These are phyloP conservation scores for Atkinsonella texensis DNA, from an alignment of 2,329 filamentous ascomycete genomes.

Conservation along the genomic window DNA sequence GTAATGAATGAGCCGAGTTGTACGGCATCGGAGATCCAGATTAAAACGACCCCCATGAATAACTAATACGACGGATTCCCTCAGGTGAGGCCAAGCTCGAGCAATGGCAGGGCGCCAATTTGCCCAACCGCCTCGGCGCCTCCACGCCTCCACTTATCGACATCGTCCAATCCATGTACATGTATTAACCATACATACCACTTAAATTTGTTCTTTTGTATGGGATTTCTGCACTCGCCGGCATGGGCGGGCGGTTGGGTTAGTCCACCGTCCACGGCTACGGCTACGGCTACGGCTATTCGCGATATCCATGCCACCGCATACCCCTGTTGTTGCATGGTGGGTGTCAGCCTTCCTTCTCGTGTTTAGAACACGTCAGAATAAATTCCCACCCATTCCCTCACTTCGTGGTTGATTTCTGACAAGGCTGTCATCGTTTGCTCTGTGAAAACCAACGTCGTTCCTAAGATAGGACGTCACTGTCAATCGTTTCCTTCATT, in stretches of 20 bases:
- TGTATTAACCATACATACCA: too few relatives aligned
- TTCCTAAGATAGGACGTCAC: background rate
- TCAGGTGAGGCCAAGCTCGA: background rate
- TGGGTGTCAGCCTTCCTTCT: constrained; percentile 1
- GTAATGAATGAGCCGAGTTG: background rate
- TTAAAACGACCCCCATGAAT: background rate
- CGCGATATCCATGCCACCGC: background rate
- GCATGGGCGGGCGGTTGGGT: background rate
- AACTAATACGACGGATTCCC: constrained; percentile 7
- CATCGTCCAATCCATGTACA: background rate
- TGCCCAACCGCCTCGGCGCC: background rate
- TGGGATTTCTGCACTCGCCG: background rate
- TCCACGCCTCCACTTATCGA: constrained; percentile 3
- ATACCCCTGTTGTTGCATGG: background rate
- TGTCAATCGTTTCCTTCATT: background rate
- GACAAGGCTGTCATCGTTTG: background rate
- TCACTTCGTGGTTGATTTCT: background rate
- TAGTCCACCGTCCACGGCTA: background rate
- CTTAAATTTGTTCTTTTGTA: background rate
- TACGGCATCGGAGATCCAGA: background rate
- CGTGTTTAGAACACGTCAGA: background rate
- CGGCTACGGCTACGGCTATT: background rate
- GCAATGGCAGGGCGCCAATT: background rate
- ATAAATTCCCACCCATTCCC: background rate
- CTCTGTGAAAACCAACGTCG: background rate